Conservation (phyloP, 192 early-diverging fungal genomes). For the Kickxella alabastrina region DNA sequence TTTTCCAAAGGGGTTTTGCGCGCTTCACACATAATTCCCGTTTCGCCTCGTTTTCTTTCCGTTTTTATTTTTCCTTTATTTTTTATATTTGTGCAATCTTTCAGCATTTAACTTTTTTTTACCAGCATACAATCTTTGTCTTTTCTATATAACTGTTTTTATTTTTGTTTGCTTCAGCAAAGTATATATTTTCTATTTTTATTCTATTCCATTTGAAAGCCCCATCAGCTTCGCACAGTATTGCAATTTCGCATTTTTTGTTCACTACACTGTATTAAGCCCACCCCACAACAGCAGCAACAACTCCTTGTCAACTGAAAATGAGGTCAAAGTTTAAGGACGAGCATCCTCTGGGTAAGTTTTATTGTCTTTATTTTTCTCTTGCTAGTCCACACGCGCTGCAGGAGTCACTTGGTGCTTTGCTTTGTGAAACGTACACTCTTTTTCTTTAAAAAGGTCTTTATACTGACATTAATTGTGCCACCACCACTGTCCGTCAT, state of each 20-base stretch:
- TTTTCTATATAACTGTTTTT: not conserved
- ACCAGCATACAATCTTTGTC: not conserved
- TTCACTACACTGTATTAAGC: not conserved
- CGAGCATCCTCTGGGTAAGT: conserved; percentile 90
- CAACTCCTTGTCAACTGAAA: conserved; percentile 12
- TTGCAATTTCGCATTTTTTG: not conserved
- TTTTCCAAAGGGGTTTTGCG: too few relatives aligned
- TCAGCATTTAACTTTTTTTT: not conserved
- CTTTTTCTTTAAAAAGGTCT: too few relatives aligned
- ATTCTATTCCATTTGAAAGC: not conserved
- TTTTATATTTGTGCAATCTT: too few relatives aligned
- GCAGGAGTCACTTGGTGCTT: too few relatives aligned
- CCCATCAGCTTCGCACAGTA: not conserved
- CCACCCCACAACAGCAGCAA: not conserved
- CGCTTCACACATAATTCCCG: too few relatives aligned
- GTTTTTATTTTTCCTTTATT: too few relatives aligned
- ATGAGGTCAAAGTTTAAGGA: conserved; percentile 94
- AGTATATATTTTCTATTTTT: not conserved
- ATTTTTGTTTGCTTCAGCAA: not conserved
- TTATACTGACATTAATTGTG: not conserved
- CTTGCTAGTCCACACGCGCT: too few relatives aligned
- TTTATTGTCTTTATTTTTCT: not conserved
- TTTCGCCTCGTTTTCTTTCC: too few relatives aligned
- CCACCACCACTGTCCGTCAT: conserved; percentile 1
- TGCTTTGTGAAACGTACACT: too few relatives aligned